Evolutionary conservation across 106 monocot genomes (phyloP).

Genomic region (Dioscorea dumetorum): DNA sequence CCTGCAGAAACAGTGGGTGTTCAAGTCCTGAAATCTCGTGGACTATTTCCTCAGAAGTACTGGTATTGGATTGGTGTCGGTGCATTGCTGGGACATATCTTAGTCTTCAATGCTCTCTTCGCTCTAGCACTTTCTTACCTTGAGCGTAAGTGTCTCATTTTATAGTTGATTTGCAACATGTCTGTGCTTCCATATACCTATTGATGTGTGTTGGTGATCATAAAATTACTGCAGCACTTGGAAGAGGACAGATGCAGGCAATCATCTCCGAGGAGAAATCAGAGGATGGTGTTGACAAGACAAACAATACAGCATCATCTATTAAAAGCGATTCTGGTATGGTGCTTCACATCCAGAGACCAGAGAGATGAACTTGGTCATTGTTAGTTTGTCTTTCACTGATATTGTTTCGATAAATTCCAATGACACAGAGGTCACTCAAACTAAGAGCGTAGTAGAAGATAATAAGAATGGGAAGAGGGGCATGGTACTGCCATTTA

Average conservation of each 20-base stretch:
- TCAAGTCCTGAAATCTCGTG: conserved; percentile 37
- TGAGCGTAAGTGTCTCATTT: conserved; percentile 32
- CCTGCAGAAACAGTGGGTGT: conserved; percentile 41
- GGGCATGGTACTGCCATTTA: conserved; percentile 75
- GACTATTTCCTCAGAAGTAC: conserved; percentile 52
- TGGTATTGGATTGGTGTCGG: conserved; percentile 77
- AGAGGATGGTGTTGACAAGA: conserved; percentile 40
- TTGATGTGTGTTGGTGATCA: background rate
- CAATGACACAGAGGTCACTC: no score
- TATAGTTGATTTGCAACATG: no score
- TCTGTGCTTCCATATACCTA: background rate
- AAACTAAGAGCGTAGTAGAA: background rate
- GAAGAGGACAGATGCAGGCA: conserved; percentile 15
- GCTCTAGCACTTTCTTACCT: conserved; percentile 54
- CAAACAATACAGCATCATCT: conserved; percentile 1
- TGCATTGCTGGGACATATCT: conserved; percentile 48
- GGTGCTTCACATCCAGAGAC: no score
- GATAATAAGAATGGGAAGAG: conserved; percentile 20
- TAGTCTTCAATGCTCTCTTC: conserved; percentile 57
- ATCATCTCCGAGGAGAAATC: conserved; percentile 45
- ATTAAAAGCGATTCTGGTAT: no score
- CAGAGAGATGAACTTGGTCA: no score
- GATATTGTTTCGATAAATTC: no score
- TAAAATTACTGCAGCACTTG: conserved; percentile 28
- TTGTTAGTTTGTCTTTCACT: no score